phyloP scores from a whole-genome alignment of 2,329 filamentous ascomycete genomes.

The Aspergillus awamori region DNA sequence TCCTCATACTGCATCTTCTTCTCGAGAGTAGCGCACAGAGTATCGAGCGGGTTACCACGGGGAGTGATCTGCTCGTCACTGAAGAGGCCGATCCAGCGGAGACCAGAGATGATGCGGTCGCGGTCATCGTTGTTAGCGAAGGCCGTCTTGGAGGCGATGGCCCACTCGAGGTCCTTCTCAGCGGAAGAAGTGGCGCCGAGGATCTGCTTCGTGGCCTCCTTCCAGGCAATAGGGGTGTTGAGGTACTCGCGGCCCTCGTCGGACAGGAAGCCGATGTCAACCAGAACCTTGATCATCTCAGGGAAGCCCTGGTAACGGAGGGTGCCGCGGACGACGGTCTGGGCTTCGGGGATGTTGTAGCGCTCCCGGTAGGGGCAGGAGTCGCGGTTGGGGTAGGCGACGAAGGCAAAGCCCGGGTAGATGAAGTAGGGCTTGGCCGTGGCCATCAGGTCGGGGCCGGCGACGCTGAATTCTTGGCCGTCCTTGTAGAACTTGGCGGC shows the following conservation, averaged over 20 bases:
- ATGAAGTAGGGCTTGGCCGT: conserved; percentile 87
- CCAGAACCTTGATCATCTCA: conserved; percentile 82
- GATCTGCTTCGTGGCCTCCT: conserved; percentile 78
- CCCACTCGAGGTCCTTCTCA: conserved; percentile 70
- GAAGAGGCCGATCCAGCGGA: conserved; percentile 72
- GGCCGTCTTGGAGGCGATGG: conserved; percentile 73
- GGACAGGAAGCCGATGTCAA: conserved; percentile 85
- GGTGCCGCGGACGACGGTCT: conserved; percentile 71
- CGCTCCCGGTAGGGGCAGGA: conserved; percentile 83
- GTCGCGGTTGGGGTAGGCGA: conserved; percentile 92
- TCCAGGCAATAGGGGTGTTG: conserved; percentile 73
- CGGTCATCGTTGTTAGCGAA: conserved; percentile 72
- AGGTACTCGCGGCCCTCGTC: conserved; percentile 69
- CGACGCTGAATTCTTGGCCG: conserved; percentile 71
- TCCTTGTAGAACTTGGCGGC: conserved; percentile 80
- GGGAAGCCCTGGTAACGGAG: conserved; percentile 48
- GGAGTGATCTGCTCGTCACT: conserved; percentile 70
- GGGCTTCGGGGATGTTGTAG: conserved; percentile 87
- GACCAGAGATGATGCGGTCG: conserved; percentile 68
- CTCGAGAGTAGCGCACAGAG: conserved; percentile 85
- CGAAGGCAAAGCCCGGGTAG: conserved; percentile 85
- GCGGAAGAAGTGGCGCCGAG: conserved; percentile 67
- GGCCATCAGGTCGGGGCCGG: conserved; percentile 74
- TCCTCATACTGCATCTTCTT: conserved; percentile 87
- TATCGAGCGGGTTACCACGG: conserved; percentile 80